Percentiles rank a stretch among this genome's conserved stretches.
Evolutionary conservation across 2,329 filamentous ascomycete species (phyloP).

Genomic region (Emergomyces pasteurianus): DNA sequence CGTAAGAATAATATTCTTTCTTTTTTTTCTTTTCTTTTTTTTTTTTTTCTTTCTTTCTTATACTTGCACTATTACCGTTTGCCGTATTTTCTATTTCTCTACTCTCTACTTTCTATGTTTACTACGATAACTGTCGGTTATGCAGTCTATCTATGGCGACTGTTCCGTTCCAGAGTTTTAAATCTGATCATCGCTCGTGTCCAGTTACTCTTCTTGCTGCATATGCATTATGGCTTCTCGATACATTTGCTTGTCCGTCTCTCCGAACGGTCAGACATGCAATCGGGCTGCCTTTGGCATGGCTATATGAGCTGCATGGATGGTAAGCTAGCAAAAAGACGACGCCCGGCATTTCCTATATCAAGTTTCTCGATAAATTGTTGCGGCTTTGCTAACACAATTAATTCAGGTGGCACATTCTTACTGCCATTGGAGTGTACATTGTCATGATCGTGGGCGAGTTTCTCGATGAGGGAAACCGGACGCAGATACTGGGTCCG

Average conservation of each 20-base stretch:
- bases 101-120: too few relatives aligned
- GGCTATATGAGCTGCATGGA: constrained; percentile 18
- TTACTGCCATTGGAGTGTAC: constrained; percentile 9
- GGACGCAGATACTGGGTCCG: not conserved
- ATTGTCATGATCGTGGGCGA: constrained; percentile 8
- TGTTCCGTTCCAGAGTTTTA: not conserved
- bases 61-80: too few relatives aligned
- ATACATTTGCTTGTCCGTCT: constrained; percentile 13
- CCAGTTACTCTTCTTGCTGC: constrained; percentile 6
- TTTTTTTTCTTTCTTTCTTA: too few relatives aligned
- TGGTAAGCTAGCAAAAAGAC: constrained; percentile 10
- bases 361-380: not conserved
- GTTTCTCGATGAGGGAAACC: constrained; percentile 6
- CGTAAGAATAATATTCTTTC: too few relatives aligned
- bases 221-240: constrained; percentile 15
- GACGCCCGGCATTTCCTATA: not conserved
- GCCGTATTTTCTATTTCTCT: too few relatives aligned
- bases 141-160: not conserved
- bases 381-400: not conserved
- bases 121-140: too few relatives aligned
- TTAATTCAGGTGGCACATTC: constrained; percentile 11
- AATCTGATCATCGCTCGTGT: not conserved
- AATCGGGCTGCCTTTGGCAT: constrained; percentile 14
- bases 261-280: constrained; percentile 10
- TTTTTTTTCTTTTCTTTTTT: too few relatives aligned